These are phyloP conservation scores for Candida tropicalis DNA, from an alignment of 1,139 yeast genomes.

Conservation along the genomic window DNA sequence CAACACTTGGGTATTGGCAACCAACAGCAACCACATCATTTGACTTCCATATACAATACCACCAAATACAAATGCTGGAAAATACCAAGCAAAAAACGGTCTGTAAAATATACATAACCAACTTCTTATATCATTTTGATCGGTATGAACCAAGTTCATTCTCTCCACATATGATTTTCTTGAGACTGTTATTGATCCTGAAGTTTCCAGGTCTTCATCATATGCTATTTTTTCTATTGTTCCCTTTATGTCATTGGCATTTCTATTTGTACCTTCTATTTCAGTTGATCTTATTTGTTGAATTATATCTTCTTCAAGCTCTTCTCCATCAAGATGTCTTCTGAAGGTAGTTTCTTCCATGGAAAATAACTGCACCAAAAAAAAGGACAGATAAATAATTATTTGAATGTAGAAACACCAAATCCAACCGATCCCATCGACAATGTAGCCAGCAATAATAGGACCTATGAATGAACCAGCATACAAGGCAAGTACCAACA, in stretches of 20 bases:
- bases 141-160: conserved; percentile 35
- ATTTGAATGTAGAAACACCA: conserved; percentile 49
- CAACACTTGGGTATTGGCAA: conserved; percentile 47
- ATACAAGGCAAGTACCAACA: conserved; percentile 43
- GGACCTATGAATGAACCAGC: conserved; percentile 49
- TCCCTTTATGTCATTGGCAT: conserved; percentile 8
- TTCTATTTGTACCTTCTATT: conserved; percentile 6
- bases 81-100: conserved; percentile 46
- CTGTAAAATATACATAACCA: conserved; percentile 39
- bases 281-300: conserved; percentile 26
- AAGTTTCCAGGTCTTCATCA: conserved; percentile 10
- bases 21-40: conserved; percentile 53
- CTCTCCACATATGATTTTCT: conserved; percentile 37
- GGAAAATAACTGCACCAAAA: conserved; percentile 40
- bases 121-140: conserved; percentile 42
- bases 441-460: conserved; percentile 46
- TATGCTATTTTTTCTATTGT: conserved; percentile 9
- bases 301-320: conserved; percentile 24
- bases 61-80: conserved; percentile 64
- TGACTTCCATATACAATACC: conserved; percentile 66
- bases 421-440: conserved; percentile 41
- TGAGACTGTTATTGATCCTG: conserved; percentile 21
- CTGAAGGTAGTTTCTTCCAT: conserved; percentile 49
- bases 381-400: conserved; percentile 48
- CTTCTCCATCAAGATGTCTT: conserved; percentile 19